Evolutionary conservation across 768 basidiomycete genomes (phyloP), one percentile per base, ranked within the genome.

Genomic region (Nidularia pulvinata): DNA sequence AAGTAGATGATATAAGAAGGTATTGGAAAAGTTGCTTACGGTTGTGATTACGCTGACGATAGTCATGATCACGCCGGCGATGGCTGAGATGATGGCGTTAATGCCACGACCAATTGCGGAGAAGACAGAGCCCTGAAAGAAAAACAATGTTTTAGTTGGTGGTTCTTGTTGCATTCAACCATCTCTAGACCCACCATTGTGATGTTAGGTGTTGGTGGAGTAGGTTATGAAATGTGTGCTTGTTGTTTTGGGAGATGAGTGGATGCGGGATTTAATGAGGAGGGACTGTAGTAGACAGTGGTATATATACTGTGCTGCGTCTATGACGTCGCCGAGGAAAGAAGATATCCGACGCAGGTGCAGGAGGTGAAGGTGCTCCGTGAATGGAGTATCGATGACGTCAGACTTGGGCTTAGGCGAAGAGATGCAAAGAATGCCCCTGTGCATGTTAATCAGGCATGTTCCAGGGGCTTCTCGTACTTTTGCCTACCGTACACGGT

Each of bases 51-150:
- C 82, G 54, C 74, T 59, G 46, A 89, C 74, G 54, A 89, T 85
- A 37, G 83, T 69, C 79, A 84, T 82, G 55, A 86, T 61, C 3
- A 88, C 71, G 51, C 58, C 61, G 11, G 85, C 85, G 48, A 88
- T 83, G 14, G 83, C 85, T 51, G 76, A 76, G 59, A 89, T 76
- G 55, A 89, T 65, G 48, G 81, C 70, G 51, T 81, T 81, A 54
- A 88, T 81, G 30, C 77, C 85, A 48, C 66, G 59, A 19, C 84
- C 86, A 44, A 89, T 88, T 25, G 86, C 78, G 62, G 85, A 87
- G 64, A 88, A 70, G 49, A 86, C 73, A 22, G 84, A 76, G 49
- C 84, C 85, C 86, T 86, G 33, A 37, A 14, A 33, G 16, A 47
- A 13, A 6, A 32, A 36, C 11, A 25, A 30, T 6, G 6, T 25